These are phyloP conservation scores for Beauveria sp. DNA, from an alignment of 2,329 filamentous ascomycete species.

Conservation along the genomic window DNA sequence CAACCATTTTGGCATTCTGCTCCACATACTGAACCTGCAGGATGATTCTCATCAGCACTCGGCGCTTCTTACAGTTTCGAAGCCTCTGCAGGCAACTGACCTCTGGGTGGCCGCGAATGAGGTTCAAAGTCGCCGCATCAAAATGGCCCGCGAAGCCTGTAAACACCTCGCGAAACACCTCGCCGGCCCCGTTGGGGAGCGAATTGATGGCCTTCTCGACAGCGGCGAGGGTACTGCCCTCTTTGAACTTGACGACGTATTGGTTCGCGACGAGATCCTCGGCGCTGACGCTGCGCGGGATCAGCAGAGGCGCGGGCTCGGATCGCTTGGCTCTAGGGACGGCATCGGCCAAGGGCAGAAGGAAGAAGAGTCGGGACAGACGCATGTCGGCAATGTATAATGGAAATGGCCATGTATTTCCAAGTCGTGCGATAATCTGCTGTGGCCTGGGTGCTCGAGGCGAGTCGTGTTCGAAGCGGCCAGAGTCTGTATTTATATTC, in stretches of 20 bases:
- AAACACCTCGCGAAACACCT: slow-evolving; percentile 13
- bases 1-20: slow-evolving; percentile 24
- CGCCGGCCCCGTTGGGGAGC: slow-evolving; percentile 11
- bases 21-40: slow-evolving; percentile 27
- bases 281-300: slow-evolving; percentile 8
- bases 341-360: slow-evolving; percentile 1
- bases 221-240: slow-evolving; percentile 7
- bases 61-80: not conserved
- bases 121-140: slow-evolving; percentile 6
- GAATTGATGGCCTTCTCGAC: slow-evolving; percentile 12
- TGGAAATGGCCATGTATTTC: too few species aligned
- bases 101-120: slow-evolving; percentile 12
- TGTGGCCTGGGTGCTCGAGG: not conserved
- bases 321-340: slow-evolving; percentile 5
- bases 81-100: not conserved
- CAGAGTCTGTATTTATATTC: not conserved
- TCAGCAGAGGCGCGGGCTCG: slow-evolving; percentile 15
- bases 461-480: not conserved
- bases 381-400: not conserved
- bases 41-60: not conserved
- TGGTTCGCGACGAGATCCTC: slow-evolving; percentile 14
- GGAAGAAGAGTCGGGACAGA: not conserved
- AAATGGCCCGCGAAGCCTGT: slow-evolving; percentile 14
- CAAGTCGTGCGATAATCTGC: not conserved
- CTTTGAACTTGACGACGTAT: slow-evolving; percentile 19